Evolutionary conservation across 2,329 filamentous ascomycete genomes (phyloP), one percentile per base, ranked within the genome.

Genomic region (Cladophialophora psammophila): DNA sequence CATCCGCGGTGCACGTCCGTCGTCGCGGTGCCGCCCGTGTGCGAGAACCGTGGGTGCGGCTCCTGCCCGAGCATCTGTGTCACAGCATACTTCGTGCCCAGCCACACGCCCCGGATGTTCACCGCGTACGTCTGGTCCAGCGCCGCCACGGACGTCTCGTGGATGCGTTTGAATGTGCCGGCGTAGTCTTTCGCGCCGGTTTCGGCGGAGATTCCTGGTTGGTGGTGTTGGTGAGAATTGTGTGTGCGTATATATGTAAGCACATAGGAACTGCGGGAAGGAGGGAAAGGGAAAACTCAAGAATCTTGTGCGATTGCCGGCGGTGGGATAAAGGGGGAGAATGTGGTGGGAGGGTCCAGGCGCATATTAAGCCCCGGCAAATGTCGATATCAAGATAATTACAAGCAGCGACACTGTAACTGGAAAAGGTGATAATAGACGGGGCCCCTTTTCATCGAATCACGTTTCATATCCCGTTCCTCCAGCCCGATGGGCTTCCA

Each of bases 61-160:
- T 68, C 60, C 54, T 72, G 71, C 13, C 60, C 54, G n/a, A 72
- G 63, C 40, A 72, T 68, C 40, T 72, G 71, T 2, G 55, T 42
- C 18, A 65, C 62, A 3, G 71, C 69, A 63, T 70, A 57, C 68
- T 82, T 82, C 58, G 78, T 80, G 13, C 80, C 80, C 5, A 81
- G 71, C 69, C 78, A 82, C 6, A 79, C 77, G 2, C 79, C 80
- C 42, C 78, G 77, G 6, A 70, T 68, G 60, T 83, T 83, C 20
- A 82, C 72, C 15, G 55, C 62, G 34, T 69, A 53, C n/a, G 61
- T 67, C 6, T n/a, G 48, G 58, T 72, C 67, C 34, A 70, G 66
- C 3, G 55, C 45, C 7, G 38, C 54, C 1, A 66, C 56, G 38
- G 52, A 26, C 0, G 64, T 66, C 38, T 69, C 67, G 60, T 69